Base-by-base conservation (phyloP, 768 basidiomycete species). In the Boletus tylopilopsis region DNA sequence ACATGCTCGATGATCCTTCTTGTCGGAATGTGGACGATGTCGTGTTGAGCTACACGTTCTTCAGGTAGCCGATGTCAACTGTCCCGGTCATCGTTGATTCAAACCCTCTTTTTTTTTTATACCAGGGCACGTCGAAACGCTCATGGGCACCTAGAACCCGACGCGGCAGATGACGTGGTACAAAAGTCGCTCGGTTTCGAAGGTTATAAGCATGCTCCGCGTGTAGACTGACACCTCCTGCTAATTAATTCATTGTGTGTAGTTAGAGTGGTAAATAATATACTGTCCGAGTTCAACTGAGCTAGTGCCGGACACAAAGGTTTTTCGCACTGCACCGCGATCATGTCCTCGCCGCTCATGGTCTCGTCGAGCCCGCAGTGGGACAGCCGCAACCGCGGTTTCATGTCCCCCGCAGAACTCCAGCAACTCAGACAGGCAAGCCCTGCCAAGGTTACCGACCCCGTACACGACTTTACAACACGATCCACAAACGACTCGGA, bases 41-140 rank as follows among this genome's bases (percentile, higher is more conserved):
- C 19, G 93, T 98, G 0, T 67, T 99, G 46, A 94, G 90, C 21
- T 99, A 99, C 68, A 99, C 96, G 0, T 99, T 99, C 73, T 99
- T 99, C 81, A 81, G 85, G 94, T 93, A 58, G 19, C 33, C n/a
- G n/a, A n/a, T n/a, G n/a, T n/a, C n/a, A n/a, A n/a, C n/a, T n/a
- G 39, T 39, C 38, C 44, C 10, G 30, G 16, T 21, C 21, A 9
- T 41, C 32, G 39, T 44, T 57, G 0, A 47, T 51, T 41, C 5
- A 21, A 12, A 40, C 5, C 22, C 11, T 16, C 25, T 7, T 18
- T 3, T 21, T n/a, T n/a, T n/a, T n/a, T n/a, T n/a, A n/a, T n/a
- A n/a, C 18, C 67, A 96, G 94, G 51, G 94, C 94, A 6, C 80
- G 92, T 37, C 76, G 94, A 55, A 96, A 95, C 61, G 70, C 79